Evolutionary conservation across 768 basidiomycete species (phyloP).

Genomic region (Pleurotus cornucopiae): DNA sequence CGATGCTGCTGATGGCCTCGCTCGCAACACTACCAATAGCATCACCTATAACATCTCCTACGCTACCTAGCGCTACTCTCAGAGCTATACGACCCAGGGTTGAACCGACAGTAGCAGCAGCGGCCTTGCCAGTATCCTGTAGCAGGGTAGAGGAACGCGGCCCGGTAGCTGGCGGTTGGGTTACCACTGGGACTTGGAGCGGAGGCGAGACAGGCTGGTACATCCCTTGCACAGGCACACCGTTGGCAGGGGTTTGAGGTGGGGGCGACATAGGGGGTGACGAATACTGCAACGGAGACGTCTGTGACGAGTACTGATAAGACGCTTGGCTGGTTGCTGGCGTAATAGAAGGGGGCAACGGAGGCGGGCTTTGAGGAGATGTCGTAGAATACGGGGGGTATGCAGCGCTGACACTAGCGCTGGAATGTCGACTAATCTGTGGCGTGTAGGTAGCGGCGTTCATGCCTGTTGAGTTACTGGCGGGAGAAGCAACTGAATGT

Average conservation of each 20-base stretch:
- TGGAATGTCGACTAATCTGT: neutral
- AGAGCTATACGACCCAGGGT: neutral
- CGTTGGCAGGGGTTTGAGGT: neutral
- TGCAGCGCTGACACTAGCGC: neutral
- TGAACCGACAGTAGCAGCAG: neutral
- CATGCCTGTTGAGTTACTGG: neutral
- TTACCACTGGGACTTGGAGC: neutral
- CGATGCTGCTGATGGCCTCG: constrained; percentile 1
- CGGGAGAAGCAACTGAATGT: neutral
- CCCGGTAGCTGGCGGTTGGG: neutral
- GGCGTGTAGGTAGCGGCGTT: neutral
- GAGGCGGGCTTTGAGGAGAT: neutral
- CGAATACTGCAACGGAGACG: neutral
- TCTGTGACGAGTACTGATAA: neutral
- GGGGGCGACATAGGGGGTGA: constrained; percentile 1
- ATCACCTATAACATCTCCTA: neutral
- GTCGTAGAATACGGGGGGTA: neutral
- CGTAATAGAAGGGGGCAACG: neutral
- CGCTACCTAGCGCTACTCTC: neutral
- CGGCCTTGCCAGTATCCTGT: neutral
- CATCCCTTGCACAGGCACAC: neutral
- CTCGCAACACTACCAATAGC: neutral
- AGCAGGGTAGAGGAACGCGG: neutral
- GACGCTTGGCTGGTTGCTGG: neutral
- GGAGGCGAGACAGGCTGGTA: neutral